Evolutionary conservation across 208 protist species (phyloP).

Genomic region (Phytomonas serpens): DNA sequence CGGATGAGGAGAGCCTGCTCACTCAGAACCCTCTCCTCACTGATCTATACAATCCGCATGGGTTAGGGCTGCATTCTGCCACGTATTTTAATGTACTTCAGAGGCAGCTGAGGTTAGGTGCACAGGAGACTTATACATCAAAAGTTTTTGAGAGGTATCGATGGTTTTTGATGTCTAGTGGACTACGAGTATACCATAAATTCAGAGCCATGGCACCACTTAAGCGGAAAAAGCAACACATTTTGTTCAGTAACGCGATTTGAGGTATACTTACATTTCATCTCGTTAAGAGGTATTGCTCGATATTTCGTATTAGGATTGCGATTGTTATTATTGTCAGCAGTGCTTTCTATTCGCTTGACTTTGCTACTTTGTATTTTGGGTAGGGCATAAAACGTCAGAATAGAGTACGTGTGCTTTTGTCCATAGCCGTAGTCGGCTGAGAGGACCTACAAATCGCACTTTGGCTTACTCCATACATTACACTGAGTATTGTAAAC

Average conservation of each 20-base stretch:
- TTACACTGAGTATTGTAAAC: too few species aligned
- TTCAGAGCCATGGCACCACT: constrained; percentile 72
- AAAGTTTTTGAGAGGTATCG: constrained; percentile 49
- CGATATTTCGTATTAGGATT: neutral
- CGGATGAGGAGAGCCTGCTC: constrained; percentile 31
- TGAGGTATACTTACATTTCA: constrained; percentile 14
- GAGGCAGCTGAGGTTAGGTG: constrained; percentile 60
- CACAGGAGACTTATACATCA: constrained; percentile 65
- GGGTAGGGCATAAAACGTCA: too few species aligned
- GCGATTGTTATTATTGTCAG: neutral
- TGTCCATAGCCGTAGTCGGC: too few species aligned
- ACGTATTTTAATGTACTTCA: constrained; percentile 83
- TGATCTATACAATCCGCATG: constrained; percentile 30
- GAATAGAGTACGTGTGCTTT: too few species aligned
- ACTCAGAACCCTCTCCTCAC: constrained; percentile 22
- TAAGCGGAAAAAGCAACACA: constrained; percentile 77
- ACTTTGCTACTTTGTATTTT: neutral
- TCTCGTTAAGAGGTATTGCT: neutral
- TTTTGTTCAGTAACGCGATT: constrained; percentile 86
- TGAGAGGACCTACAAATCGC: too few species aligned
- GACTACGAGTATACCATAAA: constrained; percentile 69
- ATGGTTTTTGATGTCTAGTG: constrained; percentile 54
- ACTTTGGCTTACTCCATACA: too few species aligned
- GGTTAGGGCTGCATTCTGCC: constrained; percentile 65
- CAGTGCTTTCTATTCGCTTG: neutral